These are phyloP conservation scores for Posidonia australis DNA, from an alignment of 106 monocot species.

Conservation along the genomic window DNA sequence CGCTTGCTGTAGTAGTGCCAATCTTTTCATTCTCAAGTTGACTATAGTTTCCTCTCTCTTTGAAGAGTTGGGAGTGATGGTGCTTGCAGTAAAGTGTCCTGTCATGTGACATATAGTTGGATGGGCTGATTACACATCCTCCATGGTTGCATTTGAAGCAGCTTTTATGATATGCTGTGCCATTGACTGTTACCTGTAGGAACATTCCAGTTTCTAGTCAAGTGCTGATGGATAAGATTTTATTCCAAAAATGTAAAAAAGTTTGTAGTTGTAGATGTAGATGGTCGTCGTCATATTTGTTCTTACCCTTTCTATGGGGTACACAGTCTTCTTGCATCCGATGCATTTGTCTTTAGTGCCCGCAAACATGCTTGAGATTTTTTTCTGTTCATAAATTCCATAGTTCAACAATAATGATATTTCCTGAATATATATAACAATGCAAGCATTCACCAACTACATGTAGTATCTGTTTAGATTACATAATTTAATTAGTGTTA, in stretches of 20 bases:
- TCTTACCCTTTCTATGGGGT: constrained; percentile 78
- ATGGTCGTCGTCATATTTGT: too few species aligned
- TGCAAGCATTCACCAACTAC: too few species aligned
- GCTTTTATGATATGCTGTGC: constrained; percentile 56
- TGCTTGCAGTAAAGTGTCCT: constrained; percentile 82
- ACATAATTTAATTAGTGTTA: too few species aligned
- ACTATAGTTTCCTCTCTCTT: constrained; percentile 73
- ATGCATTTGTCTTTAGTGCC: constrained; percentile 83
- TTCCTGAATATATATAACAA: not conserved
- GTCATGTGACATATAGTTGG: constrained; percentile 85
- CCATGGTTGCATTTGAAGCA: constrained; percentile 91
- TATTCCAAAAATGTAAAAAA: too few species aligned
- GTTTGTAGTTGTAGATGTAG: too few species aligned
- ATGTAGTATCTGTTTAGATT: too few species aligned
- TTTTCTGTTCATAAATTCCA: constrained; percentile 33
- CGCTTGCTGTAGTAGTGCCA: not conserved
- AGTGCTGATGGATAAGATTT: too few species aligned
- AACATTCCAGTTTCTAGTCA: not conserved
- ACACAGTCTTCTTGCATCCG: constrained; percentile 77
- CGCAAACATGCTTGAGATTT: constrained; percentile 55
- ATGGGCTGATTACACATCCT: constrained; percentile 79
- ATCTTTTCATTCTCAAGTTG: constrained; percentile 40
- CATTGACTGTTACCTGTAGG: constrained; percentile 41
- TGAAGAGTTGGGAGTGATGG: constrained; percentile 73
- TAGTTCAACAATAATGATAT: not conserved